These are phyloP conservation scores for Carnegiea gigantea DNA, from an alignment of 179 eudicot genomes.

Conservation along the genomic window DNA sequence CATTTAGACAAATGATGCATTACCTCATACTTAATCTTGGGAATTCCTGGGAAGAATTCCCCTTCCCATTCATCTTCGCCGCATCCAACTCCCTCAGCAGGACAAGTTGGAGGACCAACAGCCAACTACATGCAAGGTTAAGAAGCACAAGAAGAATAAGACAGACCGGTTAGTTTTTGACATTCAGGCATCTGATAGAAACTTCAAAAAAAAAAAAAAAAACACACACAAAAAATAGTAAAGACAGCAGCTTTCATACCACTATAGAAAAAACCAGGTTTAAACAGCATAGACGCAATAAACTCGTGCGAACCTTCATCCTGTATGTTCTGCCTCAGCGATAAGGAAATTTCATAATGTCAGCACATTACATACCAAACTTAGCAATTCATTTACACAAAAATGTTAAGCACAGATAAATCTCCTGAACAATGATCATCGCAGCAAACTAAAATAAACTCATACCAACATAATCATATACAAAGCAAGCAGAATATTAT, in stretches of 20 bases:
- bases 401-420: background rate
- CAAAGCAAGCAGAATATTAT: background rate
- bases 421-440: background rate
- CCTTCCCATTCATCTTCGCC: slow-evolving; percentile 76
- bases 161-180: background rate
- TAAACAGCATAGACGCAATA: slow-evolving; percentile 40
- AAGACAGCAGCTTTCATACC: slow-evolving; percentile 36
- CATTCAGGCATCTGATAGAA: background rate
- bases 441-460: background rate
- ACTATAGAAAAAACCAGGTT: slow-evolving; percentile 34
- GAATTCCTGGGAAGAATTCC: slow-evolving; percentile 88
- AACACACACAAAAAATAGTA: no score
- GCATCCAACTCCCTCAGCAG: slow-evolving; percentile 58
- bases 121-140: slow-evolving; percentile 45
- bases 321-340: slow-evolving; percentile 28
- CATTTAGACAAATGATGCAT: background rate
- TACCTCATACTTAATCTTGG: slow-evolving; percentile 95
- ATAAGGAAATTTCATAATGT: background rate
- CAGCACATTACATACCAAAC: background rate
- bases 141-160: slow-evolving; percentile 2
- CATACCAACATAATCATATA: background rate
- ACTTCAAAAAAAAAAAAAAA: no score
- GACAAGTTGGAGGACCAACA: slow-evolving; percentile 76
- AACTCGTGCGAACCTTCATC: slow-evolving; percentile 34
- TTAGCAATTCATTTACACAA: no score